These are phyloP conservation scores for Chytriomyces hyalinus DNA, from an alignment of 192 early-diverging fungal genomes.

Conservation along the genomic window DNA sequence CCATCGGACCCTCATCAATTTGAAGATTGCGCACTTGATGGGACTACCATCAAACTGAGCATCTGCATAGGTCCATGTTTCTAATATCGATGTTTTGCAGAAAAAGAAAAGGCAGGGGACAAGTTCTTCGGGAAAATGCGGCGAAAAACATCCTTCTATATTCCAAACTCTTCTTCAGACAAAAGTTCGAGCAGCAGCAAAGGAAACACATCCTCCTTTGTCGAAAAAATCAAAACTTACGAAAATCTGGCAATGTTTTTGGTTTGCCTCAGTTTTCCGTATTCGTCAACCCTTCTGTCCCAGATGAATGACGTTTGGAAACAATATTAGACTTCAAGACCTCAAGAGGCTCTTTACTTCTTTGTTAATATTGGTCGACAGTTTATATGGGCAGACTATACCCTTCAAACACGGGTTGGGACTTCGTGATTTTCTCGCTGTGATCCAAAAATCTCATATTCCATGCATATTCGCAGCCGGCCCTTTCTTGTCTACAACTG, in stretches of 20 bases:
- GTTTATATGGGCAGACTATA: constrained; percentile 75
- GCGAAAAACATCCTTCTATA: constrained; percentile 32
- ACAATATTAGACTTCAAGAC: constrained; percentile 39
- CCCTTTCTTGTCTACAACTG: constrained; percentile 79
- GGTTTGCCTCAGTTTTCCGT: constrained; percentile 5
- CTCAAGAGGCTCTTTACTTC: constrained; percentile 60
- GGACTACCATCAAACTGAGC: no score
- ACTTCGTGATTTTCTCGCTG: not conserved
- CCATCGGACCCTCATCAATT: no score
- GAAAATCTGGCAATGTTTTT: constrained; percentile 56
- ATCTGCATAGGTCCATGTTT: constrained; percentile 27
- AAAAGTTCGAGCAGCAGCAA: constrained; percentile 5
- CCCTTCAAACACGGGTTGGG: constrained; percentile 63
- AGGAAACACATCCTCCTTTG: constrained; percentile 41
- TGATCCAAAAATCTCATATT: not conserved
- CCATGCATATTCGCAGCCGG: constrained; percentile 59
- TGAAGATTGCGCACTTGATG: no score
- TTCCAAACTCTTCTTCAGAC: constrained; percentile 15
- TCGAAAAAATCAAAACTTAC: constrained; percentile 48
- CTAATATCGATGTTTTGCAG: not conserved
- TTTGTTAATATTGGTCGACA: constrained; percentile 76
- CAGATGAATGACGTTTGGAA: not conserved
- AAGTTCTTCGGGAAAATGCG: constrained; percentile 40
- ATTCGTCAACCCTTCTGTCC: not conserved
- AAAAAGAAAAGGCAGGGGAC: constrained; percentile 23